Evolutionary conservation across 768 basidiomycete species (phyloP), one percentile per base, ranked within the genome.

Genomic region (Tephrocybe sp.): DNA sequence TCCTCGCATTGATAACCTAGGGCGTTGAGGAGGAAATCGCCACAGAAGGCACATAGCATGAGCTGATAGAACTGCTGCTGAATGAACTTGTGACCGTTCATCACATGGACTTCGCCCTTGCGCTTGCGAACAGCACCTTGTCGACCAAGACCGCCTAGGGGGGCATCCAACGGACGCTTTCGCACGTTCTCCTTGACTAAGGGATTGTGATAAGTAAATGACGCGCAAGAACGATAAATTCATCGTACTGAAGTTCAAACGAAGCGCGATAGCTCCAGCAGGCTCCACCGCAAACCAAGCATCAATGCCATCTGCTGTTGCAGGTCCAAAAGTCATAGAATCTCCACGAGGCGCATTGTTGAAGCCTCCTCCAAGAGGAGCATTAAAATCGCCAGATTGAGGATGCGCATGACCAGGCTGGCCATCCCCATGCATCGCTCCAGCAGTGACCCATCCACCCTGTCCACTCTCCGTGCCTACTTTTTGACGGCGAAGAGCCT

Each of bases 1-100:
- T 99, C 97, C 63, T 98, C 97, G 76, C 97, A 99, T 71, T 98
- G 96, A 69, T 94, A 97, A n/a, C 97, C 97, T 52, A 88, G 77
- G 2, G 93, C 96, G 54, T 98, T 98, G 66, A 98, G 88, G 49
- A 99, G 77, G 74, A 99, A 98, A 62, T 98, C 96, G 70, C 83
- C 87, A 74, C 97, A 99, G 69, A 97, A 92, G 3, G 97, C 97
- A 66, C 97, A 99, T 44, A 98, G 80, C 79, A 99, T 97, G 64
- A 98, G 84, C 66, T 98, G 95, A 68, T 97, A 98, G 76, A 99
- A 99, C 69, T 98, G 97, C 38, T 87, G 83, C 61, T 93, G 91
- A 38, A 99, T 81, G 65, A 99, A 99, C 69, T 97, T 92, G 75
- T 99, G 97, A 9, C 97, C 97, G 64, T 98, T 98, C 92, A 98